Base-by-base conservation (phyloP, 2,329 filamentous ascomycete species). In the Graphium sp. region DNA sequence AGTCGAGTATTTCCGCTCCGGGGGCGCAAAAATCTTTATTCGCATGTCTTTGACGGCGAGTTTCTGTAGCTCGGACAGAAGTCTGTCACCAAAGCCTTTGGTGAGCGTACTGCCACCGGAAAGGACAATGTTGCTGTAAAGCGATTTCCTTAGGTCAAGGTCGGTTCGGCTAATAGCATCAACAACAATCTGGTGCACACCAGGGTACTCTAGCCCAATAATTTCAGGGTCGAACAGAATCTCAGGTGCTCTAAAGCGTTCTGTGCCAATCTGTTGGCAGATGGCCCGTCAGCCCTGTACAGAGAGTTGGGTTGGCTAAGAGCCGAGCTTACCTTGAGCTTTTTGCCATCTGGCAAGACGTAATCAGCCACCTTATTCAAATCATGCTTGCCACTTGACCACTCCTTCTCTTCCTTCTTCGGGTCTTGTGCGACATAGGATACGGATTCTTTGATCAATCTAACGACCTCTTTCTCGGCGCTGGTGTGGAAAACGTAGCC, bases 31-130 rank as follows among this genome's bases (percentile, higher is more conserved):
- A 48, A 98, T 98, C 65, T 94, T 93, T 60, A 98, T 95, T 45
- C 85, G 74, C 87, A 94, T 98, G 51, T 98, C 89, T 63, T 94
- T 94, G 41, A 95, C 84, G 8, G 89, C 89, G 43, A 95, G 60
- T 49, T 77, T 68, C 57, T 94, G 89, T 39, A 95, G 78, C 57
- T 98, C 89, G 41, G 81, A 74, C 47, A 98, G 62, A 41, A 98
- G 59, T 29, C 89, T 71, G 54, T 95, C 89, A 32, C 87, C 87
- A 48, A 98, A 98, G 24, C 89, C 89, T 58, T 89, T 94, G 42
- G 85, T 95, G 47, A 98, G 62, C 16, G 89, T 98, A 45, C 84
- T 92, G 30, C 89, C 89, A 36, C 89, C 89, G 1, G 87, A 95
- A 22, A 98, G 70, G 35, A 98, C 87, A 48, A 98, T 95, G 56